Percentiles rank a stretch among this genome's conserved stretches.
Conservation (phyloP, 2,329 filamentous ascomycete species). For the Phialophora verrucosa region DNA sequence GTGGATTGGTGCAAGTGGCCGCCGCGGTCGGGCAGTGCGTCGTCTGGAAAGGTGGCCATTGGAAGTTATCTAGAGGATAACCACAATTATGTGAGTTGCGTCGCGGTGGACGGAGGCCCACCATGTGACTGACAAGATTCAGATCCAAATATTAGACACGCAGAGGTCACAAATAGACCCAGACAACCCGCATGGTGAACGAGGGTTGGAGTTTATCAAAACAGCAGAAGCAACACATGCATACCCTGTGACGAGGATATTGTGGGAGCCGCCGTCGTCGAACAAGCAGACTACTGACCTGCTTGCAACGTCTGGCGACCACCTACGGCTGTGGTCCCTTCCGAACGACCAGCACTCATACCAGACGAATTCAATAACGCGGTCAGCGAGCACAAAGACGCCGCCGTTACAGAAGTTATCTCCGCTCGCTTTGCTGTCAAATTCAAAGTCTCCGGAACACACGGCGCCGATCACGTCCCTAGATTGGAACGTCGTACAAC, state of each 20-base stretch:
- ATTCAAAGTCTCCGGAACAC: slow-evolving; percentile 97
- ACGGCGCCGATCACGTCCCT: slow-evolving; percentile 94
- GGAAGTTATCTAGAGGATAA: slow-evolving; percentile 97
- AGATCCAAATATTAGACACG: slow-evolving; percentile 98
- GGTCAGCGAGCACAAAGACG: slow-evolving; percentile 64
- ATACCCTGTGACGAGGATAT: slow-evolving; percentile 90
- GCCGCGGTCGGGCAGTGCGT: slow-evolving; percentile 67
- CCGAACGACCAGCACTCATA: slow-evolving; percentile 59
- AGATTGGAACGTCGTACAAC: slow-evolving; percentile 97
- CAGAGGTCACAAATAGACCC: slow-evolving; percentile 74
- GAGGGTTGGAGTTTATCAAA: slow-evolving; percentile 86
- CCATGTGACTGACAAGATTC: slow-evolving; percentile 24
- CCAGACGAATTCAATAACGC: slow-evolving; percentile 71
- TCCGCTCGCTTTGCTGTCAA: slow-evolving; percentile 88
- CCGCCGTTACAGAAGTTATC: slow-evolving; percentile 79
- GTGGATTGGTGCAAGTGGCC: slow-evolving; percentile 99
- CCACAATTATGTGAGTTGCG: slow-evolving; percentile 81
- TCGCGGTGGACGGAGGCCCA: neutral
- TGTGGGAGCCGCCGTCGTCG: slow-evolving; percentile 95
- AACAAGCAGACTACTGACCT: slow-evolving; percentile 96
- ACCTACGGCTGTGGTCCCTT: slow-evolving; percentile 90
- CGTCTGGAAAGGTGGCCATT: slow-evolving; percentile 89
- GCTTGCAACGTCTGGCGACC: slow-evolving; percentile 91
- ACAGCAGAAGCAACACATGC: slow-evolving; percentile 96
- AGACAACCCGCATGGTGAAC: slow-evolving; percentile 72